A percentile compares a stretch with the other conserved stretches of the same genome.
phyloP scores from a whole-genome alignment of 2,329 filamentous ascomycete genomes.

The Stemphylium vesicarium region DNA sequence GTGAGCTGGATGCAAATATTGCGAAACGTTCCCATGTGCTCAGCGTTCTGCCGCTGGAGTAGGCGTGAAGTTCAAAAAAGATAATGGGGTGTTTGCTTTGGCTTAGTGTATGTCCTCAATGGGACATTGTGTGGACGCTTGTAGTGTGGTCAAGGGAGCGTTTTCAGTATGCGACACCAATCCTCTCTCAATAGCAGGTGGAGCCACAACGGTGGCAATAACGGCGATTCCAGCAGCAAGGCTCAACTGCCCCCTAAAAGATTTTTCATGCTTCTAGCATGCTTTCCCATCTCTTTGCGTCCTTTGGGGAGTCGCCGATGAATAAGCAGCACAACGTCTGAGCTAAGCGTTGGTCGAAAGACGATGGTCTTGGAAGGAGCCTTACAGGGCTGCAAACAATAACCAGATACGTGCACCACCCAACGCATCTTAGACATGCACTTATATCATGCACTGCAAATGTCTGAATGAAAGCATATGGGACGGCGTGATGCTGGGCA shows the following conservation, averaged over 20 bases:
- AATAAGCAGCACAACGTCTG: neutral
- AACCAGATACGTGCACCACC: conserved; percentile 1
- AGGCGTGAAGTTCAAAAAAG: too few species aligned
- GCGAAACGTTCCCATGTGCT: too few species aligned
- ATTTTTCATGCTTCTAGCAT: neutral
- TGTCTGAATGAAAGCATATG: neutral
- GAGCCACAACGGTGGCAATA: neutral
- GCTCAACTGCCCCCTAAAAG: neutral
- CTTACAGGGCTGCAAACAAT: neutral
- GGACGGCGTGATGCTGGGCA: neutral
- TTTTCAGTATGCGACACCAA: neutral
- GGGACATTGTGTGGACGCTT: neutral
- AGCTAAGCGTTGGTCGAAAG: neutral
- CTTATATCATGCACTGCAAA: neutral
- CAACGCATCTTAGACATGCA: neutral
- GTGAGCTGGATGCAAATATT: too few species aligned
- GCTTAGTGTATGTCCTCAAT: neutral
- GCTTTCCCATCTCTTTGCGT: neutral
- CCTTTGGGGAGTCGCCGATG: neutral
- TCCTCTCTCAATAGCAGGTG: neutral
- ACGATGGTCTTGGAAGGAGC: neutral
- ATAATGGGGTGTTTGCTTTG: neutral
- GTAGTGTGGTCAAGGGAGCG: neutral
- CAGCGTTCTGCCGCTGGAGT: too few species aligned
- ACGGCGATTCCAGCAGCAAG: neutral